Conservation (phyloP, 306 rosid genomes). For the Cucurbita moschata region DNA sequence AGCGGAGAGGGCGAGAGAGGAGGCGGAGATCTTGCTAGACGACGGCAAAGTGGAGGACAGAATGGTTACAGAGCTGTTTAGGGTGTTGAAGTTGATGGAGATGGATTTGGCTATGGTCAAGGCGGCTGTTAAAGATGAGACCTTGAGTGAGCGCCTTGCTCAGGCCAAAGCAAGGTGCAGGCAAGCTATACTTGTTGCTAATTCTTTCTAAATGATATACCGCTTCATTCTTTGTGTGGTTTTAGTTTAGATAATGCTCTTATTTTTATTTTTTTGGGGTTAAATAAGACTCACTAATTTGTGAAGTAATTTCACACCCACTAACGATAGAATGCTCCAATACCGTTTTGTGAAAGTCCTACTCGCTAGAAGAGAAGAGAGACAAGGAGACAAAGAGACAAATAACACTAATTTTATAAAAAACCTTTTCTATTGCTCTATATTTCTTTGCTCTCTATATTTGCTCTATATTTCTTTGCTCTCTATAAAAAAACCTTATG, state of each 20-base stretch:
- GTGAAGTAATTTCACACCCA: too few relatives aligned
- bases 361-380: too few relatives aligned
- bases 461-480: too few relatives aligned
- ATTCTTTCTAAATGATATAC: slow-evolving; percentile 37
- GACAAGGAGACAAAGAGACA: too few relatives aligned
- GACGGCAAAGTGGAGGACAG: slow-evolving; percentile 87
- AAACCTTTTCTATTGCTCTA: too few relatives aligned
- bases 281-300: too few relatives aligned
- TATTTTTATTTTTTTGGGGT: too few relatives aligned
- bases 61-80: slow-evolving; percentile 62
- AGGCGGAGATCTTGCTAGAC: slow-evolving; percentile 59
- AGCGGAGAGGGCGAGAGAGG: slow-evolving; percentile 86
- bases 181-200: slow-evolving; percentile 88
- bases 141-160: slow-evolving; percentile 50
- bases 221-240: background rate
- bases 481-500: too few relatives aligned
- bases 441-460: too few relatives aligned
- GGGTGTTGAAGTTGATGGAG: slow-evolving; percentile 75
- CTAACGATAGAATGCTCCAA: too few relatives aligned
- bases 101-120: slow-evolving; percentile 92
- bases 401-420: too few relatives aligned
- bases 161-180: slow-evolving; percentile 90
- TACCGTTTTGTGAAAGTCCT: too few relatives aligned
- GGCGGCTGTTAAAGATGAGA: slow-evolving; percentile 76
- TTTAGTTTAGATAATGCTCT: background rate